These are phyloP conservation scores for Aspergillus melleus DNA, from an alignment of 2,329 filamentous ascomycete genomes.

Conservation along the genomic window DNA sequence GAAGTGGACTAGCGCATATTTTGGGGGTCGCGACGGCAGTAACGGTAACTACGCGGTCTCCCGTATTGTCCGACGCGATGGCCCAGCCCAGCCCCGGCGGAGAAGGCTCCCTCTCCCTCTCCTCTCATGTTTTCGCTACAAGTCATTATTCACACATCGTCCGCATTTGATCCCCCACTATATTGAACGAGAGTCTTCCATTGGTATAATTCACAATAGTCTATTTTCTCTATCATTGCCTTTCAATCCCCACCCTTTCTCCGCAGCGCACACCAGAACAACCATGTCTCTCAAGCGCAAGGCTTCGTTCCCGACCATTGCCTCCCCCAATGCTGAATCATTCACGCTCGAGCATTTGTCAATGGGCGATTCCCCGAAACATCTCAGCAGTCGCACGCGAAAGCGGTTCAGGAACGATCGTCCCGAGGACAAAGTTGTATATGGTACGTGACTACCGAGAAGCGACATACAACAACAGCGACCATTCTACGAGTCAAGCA, in stretches of 20 bases:
- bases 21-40: neutral
- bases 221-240: neutral
- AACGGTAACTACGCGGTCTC: neutral
- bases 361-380: slow-evolving; percentile 35
- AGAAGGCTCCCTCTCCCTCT: neutral
- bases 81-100: neutral
- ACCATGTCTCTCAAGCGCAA: slow-evolving; percentile 62
- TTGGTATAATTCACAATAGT: neutral
- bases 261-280: neutral
- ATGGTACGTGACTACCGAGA: slow-evolving; percentile 45
- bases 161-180: neutral
- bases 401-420: slow-evolving; percentile 61
- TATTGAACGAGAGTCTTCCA: neutral
- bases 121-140: neutral
- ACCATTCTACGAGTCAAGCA: neutral
- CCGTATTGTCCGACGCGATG: neutral
- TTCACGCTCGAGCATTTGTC: slow-evolving; percentile 26
- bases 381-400: slow-evolving; percentile 58
- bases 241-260: neutral
- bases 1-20: neutral
- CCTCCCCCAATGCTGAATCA: slow-evolving; percentile 38
- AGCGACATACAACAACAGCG: neutral
- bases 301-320: slow-evolving; percentile 51
- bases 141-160: neutral
- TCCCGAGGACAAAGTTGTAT: slow-evolving; percentile 56